Conservation (phyloP, 768 basidiomycete genomes). For the Tricholoma saponaceum region DNA sequence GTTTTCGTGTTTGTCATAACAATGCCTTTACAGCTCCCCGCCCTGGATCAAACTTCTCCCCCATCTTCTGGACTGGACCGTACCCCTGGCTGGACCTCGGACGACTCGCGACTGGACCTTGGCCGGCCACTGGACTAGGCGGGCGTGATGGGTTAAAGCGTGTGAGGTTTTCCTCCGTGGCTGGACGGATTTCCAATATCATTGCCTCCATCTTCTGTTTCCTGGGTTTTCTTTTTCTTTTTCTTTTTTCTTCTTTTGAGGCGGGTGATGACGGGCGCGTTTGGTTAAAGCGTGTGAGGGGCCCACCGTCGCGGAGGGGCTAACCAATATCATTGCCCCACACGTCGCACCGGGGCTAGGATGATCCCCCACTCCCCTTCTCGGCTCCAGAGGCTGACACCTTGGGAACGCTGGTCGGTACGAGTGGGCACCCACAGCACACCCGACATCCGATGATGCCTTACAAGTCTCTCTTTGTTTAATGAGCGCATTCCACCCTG, state of each 20-base stretch:
- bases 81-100: not conserved
- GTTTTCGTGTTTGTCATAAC: not conserved
- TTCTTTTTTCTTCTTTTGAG: not conserved
- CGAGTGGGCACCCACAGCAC: not conserved
- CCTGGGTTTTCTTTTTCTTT: too few relatives aligned
- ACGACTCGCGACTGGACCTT: not conserved
- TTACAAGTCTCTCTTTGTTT: not conserved
- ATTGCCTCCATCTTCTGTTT: not conserved
- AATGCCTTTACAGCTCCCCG: not conserved
- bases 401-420: not conserved
- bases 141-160: not conserved
- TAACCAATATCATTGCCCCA: not conserved
- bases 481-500: not conserved
- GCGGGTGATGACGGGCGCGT: slow-evolving; percentile 1
- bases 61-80: not conserved
- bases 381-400: not conserved
- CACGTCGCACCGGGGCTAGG: not conserved
- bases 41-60: not conserved
- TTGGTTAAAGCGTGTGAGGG: slow-evolving; percentile 1
- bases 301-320: not conserved
- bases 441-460: not conserved
- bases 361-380: not conserved
- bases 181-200: not conserved
- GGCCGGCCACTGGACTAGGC: not conserved
- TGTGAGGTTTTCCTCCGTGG: not conserved